Base-by-base conservation (phyloP, 2,329 filamentous ascomycete genomes). In the Fusarium palustre region DNA sequence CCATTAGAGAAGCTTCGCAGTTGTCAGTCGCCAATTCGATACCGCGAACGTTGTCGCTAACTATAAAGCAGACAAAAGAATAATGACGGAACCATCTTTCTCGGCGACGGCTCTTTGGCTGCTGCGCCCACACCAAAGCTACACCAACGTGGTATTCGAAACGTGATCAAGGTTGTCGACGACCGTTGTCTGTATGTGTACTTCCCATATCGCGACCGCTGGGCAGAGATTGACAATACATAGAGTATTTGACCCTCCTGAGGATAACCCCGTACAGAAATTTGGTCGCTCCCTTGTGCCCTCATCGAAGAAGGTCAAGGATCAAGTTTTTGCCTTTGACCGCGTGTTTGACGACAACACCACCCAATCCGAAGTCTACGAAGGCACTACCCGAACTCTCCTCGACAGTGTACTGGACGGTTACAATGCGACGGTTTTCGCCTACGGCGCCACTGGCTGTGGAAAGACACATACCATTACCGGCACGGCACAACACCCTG, bases 391-490 rank as follows among this genome's bases (percentile, higher is more conserved):
- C 3, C 92, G 91, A 79, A 88, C 84, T 58, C 87, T 99, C n/a
- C 87, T 99, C 65, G 95, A 98, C 78, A 97, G 91, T 77, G 94
- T 99, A 18, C 85, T 99, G 61, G 94, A 99, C 72, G 96, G 96
- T 70, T 99, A 97, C 85, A 99, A 99, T 84, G 96, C 96, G 48
- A 99, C 96, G 0, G 96, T 99, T 7, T 99, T 99, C 78, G 96
- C 96, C 50, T 99, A 99, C 79, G 96, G 96, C 72, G 96, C 96
- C 39, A 99, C 96, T 1, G 96, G 96, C 39, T 99, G 96, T 80
- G 96, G 96, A 80, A 99, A 99, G 83, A 99, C 96, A 25, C 96
- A 99, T 79, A 99, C 96, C 12, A 99, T 99, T 76, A 93, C 91
- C 5, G 96, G 96, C 71, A 97, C 95, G 0, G 83, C 93, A 3